Conservation (phyloP, 228 moss, liverwort and hornwort genomes). For the Sphagnum magellanicum region DNA sequence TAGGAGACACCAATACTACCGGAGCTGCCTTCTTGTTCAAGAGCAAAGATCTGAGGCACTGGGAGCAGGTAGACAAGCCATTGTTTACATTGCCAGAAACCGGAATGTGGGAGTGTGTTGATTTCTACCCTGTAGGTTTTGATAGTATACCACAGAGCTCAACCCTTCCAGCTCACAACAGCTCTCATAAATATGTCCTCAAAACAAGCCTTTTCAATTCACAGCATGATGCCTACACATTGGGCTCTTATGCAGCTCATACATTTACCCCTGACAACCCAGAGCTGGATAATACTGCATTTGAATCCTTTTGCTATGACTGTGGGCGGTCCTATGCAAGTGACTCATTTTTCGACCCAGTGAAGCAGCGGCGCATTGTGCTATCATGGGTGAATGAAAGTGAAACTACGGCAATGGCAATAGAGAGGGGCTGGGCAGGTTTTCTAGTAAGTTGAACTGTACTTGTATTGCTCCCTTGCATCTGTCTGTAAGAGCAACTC, state of each 20-base stretch:
- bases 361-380: constrained; percentile 22
- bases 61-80: constrained; percentile 25
- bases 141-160: constrained; percentile 2
- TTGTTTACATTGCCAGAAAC: constrained; percentile 27
- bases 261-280: constrained; percentile 12
- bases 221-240: constrained; percentile 51
- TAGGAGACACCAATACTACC: constrained; percentile 4
- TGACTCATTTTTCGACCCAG: constrained; percentile 27
- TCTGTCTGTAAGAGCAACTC: no score
- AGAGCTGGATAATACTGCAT: constrained; percentile 6
- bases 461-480: no score
- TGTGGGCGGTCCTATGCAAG: constrained; percentile 22
- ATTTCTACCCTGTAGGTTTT: constrained; percentile 25
- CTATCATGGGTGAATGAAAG: constrained; percentile 29
- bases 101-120: constrained; percentile 39
- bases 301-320: not conserved
- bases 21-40: constrained; percentile 56
- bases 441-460: constrained; percentile 6
- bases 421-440: constrained; percentile 32
- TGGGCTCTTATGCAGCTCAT: constrained; percentile 40
- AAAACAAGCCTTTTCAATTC: constrained; percentile 50
- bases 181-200: constrained; percentile 37
- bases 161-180: no score
- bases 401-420: constrained; percentile 13
- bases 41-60: constrained; percentile 49